A percentile compares a stretch with the other conserved stretches of the same genome.
Evolutionary conservation across 2,329 filamentous ascomycete species (phyloP).

Genomic region (Ceratocystis huliohia): DNA sequence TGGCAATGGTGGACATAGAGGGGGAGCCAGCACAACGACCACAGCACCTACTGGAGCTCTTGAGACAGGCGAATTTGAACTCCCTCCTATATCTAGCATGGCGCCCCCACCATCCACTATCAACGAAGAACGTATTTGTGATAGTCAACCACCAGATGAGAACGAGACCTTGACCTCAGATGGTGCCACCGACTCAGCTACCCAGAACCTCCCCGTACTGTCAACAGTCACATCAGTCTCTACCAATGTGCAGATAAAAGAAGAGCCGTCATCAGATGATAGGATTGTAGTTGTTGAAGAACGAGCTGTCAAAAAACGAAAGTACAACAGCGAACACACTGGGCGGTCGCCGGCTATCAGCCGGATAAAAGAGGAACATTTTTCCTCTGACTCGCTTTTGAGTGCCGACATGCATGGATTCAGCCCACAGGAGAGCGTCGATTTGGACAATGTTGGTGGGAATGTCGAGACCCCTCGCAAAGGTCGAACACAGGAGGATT

Average conservation of each 20-base stretch:
- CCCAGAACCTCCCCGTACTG: slow-evolving; percentile 8
- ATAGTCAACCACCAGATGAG: slow-evolving; percentile 16
- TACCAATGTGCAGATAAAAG: slow-evolving; percentile 30
- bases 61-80: slow-evolving; percentile 5
- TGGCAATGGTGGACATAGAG: background rate
- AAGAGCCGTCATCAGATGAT: slow-evolving; percentile 30
- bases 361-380: slow-evolving; percentile 17
- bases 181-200: background rate
- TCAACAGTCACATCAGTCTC: background rate
- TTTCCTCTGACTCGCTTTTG: background rate
- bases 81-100: background rate
- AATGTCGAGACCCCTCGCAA: slow-evolving; percentile 11
- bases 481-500: background rate
- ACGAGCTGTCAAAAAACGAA: slow-evolving; percentile 15
- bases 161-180: slow-evolving; percentile 5
- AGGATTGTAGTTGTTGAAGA: slow-evolving; percentile 10
- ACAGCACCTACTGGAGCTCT: background rate
- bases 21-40: background rate
- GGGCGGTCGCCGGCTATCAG: background rate
- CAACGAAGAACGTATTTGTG: slow-evolving; percentile 16
- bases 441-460: slow-evolving; percentile 6
- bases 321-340: background rate
- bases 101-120: slow-evolving; percentile 1
- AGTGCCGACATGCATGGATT: slow-evolving; percentile 4
- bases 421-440: slow-evolving; percentile 15